phyloP scores from a whole-genome alignment of 106 monocot species.

The Dioscorea zingiberensis region DNA sequence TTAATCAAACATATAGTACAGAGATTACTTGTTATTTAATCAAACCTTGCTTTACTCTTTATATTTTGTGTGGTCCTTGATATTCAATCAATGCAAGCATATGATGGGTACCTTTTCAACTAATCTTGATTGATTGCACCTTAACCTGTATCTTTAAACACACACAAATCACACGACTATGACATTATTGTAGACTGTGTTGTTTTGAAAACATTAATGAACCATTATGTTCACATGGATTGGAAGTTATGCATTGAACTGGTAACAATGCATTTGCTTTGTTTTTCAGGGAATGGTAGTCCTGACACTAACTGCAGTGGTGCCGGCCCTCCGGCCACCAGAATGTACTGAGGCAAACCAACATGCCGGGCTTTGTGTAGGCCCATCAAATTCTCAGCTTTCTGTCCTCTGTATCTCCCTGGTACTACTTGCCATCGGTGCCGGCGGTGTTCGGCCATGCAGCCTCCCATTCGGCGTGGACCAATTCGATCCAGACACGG shows the following conservation, averaged over 20 bases:
- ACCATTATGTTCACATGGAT: too few species aligned
- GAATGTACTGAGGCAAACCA: neutral
- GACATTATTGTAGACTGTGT: too few species aligned
- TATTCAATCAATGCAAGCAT: too few species aligned
- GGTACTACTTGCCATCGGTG: slow-evolving; percentile 22
- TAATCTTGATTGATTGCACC: too few species aligned
- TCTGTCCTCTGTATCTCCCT: slow-evolving; percentile 29
- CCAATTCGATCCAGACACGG: slow-evolving; percentile 43
- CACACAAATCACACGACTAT: too few species aligned
- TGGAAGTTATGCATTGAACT: neutral
- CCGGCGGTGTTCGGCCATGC: slow-evolving; percentile 37
- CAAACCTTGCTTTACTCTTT: too few species aligned
- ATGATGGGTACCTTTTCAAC: too few species aligned
- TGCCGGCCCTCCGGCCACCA: slow-evolving; percentile 24
- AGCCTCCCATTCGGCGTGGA: slow-evolving; percentile 53
- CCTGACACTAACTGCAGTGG: slow-evolving; percentile 33
- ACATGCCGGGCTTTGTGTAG: slow-evolving; percentile 16
- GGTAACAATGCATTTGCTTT: neutral
- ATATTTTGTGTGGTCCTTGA: too few species aligned
- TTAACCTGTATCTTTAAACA: too few species aligned
- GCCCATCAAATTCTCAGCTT: slow-evolving; percentile 17
- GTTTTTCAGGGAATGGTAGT: slow-evolving; percentile 44
- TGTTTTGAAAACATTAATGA: too few species aligned
- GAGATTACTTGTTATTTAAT: too few species aligned
- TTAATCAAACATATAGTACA: too few species aligned